These are phyloP conservation scores for Noccaea caerulescens DNA, from an alignment of 345 rosid genomes.

Conservation along the genomic window DNA sequence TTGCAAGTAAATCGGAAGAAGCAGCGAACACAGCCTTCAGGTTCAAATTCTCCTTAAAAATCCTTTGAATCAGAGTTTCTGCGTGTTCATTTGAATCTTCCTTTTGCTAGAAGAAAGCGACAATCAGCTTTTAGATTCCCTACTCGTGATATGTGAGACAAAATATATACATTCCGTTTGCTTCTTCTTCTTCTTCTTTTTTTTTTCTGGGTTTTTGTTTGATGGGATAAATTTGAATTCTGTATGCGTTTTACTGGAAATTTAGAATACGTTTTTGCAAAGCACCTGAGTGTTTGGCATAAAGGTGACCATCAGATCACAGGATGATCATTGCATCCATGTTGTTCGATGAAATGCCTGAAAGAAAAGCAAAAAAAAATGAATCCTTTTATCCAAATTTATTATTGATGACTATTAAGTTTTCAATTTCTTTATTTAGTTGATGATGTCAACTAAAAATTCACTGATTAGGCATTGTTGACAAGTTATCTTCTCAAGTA, in stretches of 20 bases:
- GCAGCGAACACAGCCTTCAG: constrained; percentile 26
- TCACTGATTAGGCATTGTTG: background rate
- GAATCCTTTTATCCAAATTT: too few species aligned
- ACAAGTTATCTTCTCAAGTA: background rate
- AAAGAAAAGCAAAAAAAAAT: background rate
- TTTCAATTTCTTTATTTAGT: too few species aligned
- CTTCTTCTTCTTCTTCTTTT: too few species aligned
- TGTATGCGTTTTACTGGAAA: background rate
- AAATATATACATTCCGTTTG: background rate
- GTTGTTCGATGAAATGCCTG: constrained; percentile 45
- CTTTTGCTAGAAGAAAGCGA: background rate
- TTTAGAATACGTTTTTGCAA: background rate
- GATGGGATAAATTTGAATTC: background rate
- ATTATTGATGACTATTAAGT: too few species aligned
- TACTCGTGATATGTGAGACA: background rate
- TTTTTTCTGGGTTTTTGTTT: background rate
- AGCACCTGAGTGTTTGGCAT: background rate
- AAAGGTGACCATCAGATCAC: background rate
- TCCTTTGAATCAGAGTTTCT: background rate
- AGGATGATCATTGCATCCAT: background rate
- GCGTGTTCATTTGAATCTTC: background rate
- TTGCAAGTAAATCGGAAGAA: constrained; percentile 21
- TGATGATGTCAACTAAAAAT: background rate
- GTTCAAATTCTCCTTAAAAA: constrained; percentile 15
- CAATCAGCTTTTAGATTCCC: background rate